Conservation (phyloP, 257 asterid genomes). For the Fraxinus cuspidata region DNA sequence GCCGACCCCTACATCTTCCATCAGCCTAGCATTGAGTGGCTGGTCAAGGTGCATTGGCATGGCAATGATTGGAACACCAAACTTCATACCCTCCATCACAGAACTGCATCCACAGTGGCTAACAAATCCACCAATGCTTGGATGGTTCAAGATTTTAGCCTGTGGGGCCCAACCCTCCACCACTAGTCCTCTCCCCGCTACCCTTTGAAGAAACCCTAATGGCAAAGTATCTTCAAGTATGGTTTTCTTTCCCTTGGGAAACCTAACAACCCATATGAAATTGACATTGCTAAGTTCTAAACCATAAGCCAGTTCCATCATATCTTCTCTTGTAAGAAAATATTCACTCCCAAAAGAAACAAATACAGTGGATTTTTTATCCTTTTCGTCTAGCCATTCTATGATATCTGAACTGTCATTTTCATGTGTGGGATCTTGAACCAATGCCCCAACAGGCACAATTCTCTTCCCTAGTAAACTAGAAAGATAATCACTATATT, state of each 20-base stretch:
- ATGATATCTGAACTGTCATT: conserved; percentile 19
- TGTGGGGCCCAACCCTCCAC: conserved; percentile 58
- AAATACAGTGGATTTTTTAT: conserved; percentile 32
- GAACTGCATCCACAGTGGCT: conserved; percentile 60
- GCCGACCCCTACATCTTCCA: conserved; percentile 32
- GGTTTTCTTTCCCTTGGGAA: conserved; percentile 31
- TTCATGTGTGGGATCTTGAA: conserved; percentile 31
- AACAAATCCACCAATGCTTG: conserved; percentile 44
- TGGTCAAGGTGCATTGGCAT: conserved; percentile 52
- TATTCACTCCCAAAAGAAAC: conserved; percentile 57
- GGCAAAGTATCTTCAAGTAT: conserved; percentile 35
- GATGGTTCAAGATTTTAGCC: conserved; percentile 37
- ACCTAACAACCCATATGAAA: conserved; percentile 56
- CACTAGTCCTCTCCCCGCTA: conserved; percentile 33
- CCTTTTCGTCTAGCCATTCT: conserved; percentile 38
- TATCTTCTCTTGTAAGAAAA: conserved; percentile 41
- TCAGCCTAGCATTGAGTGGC: conserved; percentile 43
- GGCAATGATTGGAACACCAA: conserved; percentile 53
- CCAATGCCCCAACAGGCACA: conserved; percentile 45
- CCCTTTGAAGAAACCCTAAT: conserved; percentile 40
- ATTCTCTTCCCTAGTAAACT: conserved; percentile 27
- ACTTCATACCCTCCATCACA: conserved; percentile 44
- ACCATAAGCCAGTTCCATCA: conserved; percentile 38
- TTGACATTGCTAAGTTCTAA: conserved; percentile 42
- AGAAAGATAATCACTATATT: conserved; percentile 31